These are phyloP conservation scores for Rickenella mellea DNA, from an alignment of 768 basidiomycete species.

Conservation along the genomic window DNA sequence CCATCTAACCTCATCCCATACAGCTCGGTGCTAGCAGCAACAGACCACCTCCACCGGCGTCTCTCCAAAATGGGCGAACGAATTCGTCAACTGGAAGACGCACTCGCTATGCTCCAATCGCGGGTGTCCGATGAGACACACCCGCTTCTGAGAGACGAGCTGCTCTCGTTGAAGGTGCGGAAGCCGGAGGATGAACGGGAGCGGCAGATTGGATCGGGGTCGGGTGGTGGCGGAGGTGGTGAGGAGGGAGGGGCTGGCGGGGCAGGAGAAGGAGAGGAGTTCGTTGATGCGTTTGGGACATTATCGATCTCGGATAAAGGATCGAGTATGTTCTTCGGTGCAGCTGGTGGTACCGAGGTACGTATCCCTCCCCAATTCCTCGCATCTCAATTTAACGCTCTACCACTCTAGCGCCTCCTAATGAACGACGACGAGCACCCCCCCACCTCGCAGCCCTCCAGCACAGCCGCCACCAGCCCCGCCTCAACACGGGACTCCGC, in stretches of 20 bases:
- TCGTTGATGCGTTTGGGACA: conserved; percentile 49
- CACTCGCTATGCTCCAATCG: conserved; percentile 35
- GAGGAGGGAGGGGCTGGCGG: conserved; percentile 21
- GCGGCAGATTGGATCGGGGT: too few species aligned
- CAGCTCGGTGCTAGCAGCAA: conserved; percentile 61
- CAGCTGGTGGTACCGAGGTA: conserved; percentile 61
- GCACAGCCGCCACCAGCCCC: neutral
- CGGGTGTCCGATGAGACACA: conserved; percentile 37
- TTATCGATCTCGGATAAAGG: conserved; percentile 51
- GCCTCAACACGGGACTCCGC: neutral
- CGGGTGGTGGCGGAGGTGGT: conserved; percentile 42
- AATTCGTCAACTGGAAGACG: conserved; percentile 56
- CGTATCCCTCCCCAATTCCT: too few species aligned
- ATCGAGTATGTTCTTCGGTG: conserved; percentile 58
- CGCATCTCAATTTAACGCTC: too few species aligned
- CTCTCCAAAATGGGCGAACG: conserved; percentile 53
- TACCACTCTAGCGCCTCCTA: too few species aligned
- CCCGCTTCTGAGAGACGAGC: conserved; percentile 48
- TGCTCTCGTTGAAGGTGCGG: conserved; percentile 54
- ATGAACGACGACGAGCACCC: neutral
- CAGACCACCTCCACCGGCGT: conserved; percentile 56
- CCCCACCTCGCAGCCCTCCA: too few species aligned
- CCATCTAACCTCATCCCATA: conserved; percentile 4
- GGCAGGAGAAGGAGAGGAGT: neutral
- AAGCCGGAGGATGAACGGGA: conserved; percentile 63